phyloP scores from a whole-genome alignment of 306 rosid species.

The Cucurbita maxima region DNA sequence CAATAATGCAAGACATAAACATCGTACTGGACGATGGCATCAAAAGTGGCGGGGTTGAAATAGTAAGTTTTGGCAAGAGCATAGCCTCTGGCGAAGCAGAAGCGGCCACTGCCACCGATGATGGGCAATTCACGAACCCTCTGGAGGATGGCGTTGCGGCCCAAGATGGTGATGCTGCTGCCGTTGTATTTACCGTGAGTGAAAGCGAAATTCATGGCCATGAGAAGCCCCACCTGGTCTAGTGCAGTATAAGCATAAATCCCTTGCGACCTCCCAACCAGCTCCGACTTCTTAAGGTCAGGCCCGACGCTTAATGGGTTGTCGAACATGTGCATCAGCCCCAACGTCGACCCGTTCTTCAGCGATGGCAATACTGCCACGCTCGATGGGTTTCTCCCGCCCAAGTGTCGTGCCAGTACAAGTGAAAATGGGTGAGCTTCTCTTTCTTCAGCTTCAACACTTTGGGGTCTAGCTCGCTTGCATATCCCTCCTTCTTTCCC shows the following conservation, averaged over 20 bases:
- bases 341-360: constrained; percentile 9
- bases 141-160: constrained; percentile 36
- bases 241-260: constrained; percentile 12
- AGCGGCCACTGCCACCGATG: constrained; percentile 61
- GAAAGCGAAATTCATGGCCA: constrained; percentile 62
- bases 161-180: constrained; percentile 46
- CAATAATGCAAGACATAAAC: no score
- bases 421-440: constrained; percentile 37
- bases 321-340: constrained; percentile 14
- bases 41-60: neutral
- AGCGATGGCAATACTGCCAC: neutral
- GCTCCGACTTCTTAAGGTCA: constrained; percentile 7
- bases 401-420: constrained; percentile 55
- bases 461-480: constrained; percentile 14
- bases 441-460: constrained; percentile 21
- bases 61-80: constrained; percentile 32
- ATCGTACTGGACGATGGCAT: no score
- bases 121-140: constrained; percentile 62
- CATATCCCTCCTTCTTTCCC: neutral
- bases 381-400: constrained; percentile 16
- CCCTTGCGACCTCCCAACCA: constrained; percentile 29
- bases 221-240: constrained; percentile 16
- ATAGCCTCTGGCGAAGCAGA: constrained; percentile 58
- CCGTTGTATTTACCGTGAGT: constrained; percentile 54
- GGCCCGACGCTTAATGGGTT: constrained; percentile 18